Evolutionary conservation across 306 rosid species (phyloP).

Genomic region (Hippophae rhamnoides): DNA sequence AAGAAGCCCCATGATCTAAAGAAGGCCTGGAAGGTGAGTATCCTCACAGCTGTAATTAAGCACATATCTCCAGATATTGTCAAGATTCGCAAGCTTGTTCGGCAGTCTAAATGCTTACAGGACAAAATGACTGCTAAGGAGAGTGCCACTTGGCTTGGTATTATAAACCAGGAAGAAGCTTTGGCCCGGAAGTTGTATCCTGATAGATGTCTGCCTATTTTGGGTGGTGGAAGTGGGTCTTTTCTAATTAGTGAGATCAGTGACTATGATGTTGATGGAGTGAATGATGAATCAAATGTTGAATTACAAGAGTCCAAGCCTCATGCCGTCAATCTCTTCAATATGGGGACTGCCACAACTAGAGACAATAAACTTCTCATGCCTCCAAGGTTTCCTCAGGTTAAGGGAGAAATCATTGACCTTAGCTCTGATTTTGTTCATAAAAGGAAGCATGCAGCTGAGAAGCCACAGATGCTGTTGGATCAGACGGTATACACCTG

Average conservation of each 20-base stretch:
- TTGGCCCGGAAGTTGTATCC: constrained; percentile 39
- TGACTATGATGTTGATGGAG: constrained; percentile 47
- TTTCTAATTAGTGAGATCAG: constrained; percentile 23
- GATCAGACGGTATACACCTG: constrained; percentile 35
- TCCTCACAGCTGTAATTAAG: constrained; percentile 55
- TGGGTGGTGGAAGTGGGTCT: constrained; percentile 26
- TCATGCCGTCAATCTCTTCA: constrained; percentile 10
- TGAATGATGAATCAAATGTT: constrained; percentile 21
- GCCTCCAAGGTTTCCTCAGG: constrained; percentile 12
- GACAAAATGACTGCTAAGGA: constrained; percentile 70
- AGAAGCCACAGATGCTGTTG: constrained; percentile 16
- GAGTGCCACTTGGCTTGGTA: constrained; percentile 50
- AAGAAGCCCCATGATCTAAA: constrained; percentile 73
- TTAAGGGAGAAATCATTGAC: constrained; percentile 35
- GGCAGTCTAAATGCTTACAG: constrained; percentile 46
- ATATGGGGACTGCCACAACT: constrained; percentile 13
- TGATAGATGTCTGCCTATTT: constrained; percentile 29
- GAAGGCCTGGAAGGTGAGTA: constrained; percentile 65
- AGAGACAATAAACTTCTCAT: constrained; percentile 18
- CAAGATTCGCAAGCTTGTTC: constrained; percentile 40
- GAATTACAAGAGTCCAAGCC: constrained; percentile 38
- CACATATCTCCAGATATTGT: constrained; percentile 52
- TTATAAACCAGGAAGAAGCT: constrained; percentile 44
- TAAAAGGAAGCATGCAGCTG: constrained; percentile 29
- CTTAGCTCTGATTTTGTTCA: constrained; percentile 19